Conservation (phyloP, 768 basidiomycete species). For the Phylloporus rhodoxanthus region DNA sequence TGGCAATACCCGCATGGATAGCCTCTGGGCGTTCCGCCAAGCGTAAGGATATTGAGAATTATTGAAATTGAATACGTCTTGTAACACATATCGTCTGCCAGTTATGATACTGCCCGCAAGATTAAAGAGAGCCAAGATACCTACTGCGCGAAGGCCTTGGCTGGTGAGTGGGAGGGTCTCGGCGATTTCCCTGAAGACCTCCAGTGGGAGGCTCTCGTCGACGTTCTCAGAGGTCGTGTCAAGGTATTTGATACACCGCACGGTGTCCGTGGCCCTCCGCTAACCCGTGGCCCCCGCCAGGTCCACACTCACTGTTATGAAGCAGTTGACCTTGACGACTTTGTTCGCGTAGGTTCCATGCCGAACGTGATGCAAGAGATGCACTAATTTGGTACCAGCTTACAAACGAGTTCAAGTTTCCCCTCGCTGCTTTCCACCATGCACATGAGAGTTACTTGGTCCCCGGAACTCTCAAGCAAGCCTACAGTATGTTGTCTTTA, state of each 20-base stretch:
- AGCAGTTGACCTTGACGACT: constrained; percentile 61
- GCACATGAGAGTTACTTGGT: constrained; percentile 91
- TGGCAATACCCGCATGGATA: constrained; percentile 41
- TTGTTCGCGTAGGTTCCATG: constrained; percentile 51
- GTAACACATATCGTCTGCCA: constrained; percentile 9
- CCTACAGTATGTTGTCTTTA: constrained; percentile 36
- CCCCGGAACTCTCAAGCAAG: constrained; percentile 70
- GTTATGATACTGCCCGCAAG: constrained; percentile 49
- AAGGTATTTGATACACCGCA: constrained; percentile 37
- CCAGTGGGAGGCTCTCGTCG: constrained; percentile 73
- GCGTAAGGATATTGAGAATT: constrained; percentile 30
- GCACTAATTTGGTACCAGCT: constrained; percentile 41
- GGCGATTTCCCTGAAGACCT: constrained; percentile 62
- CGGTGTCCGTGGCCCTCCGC: background rate
- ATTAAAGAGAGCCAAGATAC: constrained; percentile 51
- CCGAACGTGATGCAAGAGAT: background rate
- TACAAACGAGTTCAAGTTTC: constrained; percentile 86
- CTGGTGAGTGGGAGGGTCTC: constrained; percentile 36
- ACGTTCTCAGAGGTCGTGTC: constrained; percentile 80
- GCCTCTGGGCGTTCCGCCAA: constrained; percentile 46
- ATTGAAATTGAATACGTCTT: background rate
- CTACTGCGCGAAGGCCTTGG: constrained; percentile 42
- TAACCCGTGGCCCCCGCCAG: constrained; percentile 11
- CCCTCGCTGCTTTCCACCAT: constrained; percentile 77
- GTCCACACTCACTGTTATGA: constrained; percentile 42